Evolutionary conservation across 2,329 filamentous ascomycete genomes (phyloP).

Genomic region (Cladosporium oxysporum): DNA sequence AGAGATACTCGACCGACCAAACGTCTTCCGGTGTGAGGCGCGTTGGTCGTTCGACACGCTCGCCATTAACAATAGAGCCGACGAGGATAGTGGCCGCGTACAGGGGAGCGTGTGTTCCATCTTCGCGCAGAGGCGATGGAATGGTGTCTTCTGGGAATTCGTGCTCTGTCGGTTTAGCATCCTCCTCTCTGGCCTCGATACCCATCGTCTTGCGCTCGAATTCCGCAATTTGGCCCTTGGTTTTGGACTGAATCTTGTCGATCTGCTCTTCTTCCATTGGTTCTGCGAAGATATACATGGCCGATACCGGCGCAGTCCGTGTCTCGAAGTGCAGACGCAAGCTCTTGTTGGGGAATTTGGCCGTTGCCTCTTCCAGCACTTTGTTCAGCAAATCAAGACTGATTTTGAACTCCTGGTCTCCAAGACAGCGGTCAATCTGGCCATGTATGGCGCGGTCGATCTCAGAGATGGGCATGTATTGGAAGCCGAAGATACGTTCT

Average conservation of each 20-base stretch:
- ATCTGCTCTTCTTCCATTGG: constrained; percentile 76
- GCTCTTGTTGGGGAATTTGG: constrained; percentile 67
- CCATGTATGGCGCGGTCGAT: constrained; percentile 93
- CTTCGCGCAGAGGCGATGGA: constrained; percentile 20
- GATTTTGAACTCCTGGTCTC: constrained; percentile 81
- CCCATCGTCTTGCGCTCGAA: constrained; percentile 59
- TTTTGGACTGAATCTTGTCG: constrained; percentile 68
- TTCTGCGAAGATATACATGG: constrained; percentile 87
- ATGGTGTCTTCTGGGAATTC: constrained; percentile 23
- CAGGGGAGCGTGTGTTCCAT: constrained; percentile 41
- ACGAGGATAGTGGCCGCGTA: constrained; percentile 72
- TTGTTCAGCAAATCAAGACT: constrained; percentile 80
- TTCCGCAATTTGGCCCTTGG: constrained; percentile 64
- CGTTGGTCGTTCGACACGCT: constrained; percentile 61
- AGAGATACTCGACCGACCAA: constrained; percentile 78
- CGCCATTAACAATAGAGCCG: constrained; percentile 70
- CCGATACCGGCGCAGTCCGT: constrained; percentile 29
- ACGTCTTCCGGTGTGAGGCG: constrained; percentile 47
- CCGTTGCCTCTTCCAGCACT: constrained; percentile 72
- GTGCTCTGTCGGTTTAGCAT: neutral
- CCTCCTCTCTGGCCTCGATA: constrained; percentile 23
- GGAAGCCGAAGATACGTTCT: constrained; percentile 93
- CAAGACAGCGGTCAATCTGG: constrained; percentile 64
- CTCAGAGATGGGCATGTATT: constrained; percentile 83
- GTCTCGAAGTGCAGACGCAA: constrained; percentile 49